phyloP scores from a whole-genome alignment of 2,329 filamentous ascomycete genomes.

The Colletotrichum sidae region DNA sequence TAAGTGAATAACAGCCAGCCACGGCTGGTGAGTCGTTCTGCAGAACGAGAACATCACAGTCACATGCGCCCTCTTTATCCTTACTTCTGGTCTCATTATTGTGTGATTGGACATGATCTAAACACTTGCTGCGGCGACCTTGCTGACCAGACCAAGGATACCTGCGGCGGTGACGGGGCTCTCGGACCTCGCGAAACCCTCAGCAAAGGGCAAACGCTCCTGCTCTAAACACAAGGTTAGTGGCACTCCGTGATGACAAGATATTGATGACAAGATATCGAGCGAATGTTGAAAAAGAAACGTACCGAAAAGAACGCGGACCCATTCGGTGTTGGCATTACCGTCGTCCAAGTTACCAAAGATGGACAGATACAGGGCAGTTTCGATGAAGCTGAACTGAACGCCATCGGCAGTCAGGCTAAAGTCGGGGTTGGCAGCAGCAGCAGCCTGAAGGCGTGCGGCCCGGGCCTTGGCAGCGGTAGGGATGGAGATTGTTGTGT shows the following conservation, averaged over 20 bases:
- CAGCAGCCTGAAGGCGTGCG: constrained; percentile 42
- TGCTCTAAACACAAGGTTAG: constrained; percentile 17
- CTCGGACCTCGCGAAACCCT: constrained; percentile 32
- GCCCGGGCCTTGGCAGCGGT: constrained; percentile 44
- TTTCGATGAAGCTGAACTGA: constrained; percentile 40
- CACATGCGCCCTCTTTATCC: neutral
- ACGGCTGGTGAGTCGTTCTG: too few species aligned
- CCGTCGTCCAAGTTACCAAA: constrained; percentile 40
- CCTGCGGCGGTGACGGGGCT: constrained; percentile 28
- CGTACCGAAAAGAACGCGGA: constrained; percentile 38
- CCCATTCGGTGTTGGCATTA: constrained; percentile 39
- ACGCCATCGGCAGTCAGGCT: constrained; percentile 31
- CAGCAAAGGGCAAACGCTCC: constrained; percentile 35
- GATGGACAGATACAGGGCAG: constrained; percentile 39
- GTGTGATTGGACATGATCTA: neutral
- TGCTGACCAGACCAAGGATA: constrained; percentile 30
- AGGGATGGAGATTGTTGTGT: constrained; percentile 43
- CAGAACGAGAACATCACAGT: too few species aligned
- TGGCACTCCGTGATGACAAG: neutral
- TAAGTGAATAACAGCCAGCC: too few species aligned
- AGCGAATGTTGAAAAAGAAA: neutral
- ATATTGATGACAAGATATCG: too few species aligned
- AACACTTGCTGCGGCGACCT: constrained; percentile 28
- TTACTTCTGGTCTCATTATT: neutral
- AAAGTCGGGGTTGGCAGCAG: constrained; percentile 42